Evolutionary conservation across 2,329 filamentous ascomycete genomes (phyloP), one percentile per base, ranked within the genome.

Genomic region (Cytospora paraplurivora): DNA sequence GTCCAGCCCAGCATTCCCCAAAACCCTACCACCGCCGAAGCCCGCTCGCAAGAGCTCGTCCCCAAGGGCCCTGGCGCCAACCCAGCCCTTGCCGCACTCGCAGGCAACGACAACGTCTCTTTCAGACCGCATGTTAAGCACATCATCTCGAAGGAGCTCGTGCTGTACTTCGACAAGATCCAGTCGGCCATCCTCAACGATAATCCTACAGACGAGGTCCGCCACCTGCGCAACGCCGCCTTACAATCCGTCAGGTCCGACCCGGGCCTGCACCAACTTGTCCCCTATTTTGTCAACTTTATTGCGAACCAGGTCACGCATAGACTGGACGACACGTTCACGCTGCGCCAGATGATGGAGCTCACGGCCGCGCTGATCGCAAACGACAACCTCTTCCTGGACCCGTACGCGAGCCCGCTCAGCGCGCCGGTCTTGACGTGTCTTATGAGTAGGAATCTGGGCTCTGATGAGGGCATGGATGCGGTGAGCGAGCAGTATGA

Each of bases 241-340:
- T 84, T 97, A 38, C 89, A 91, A 59, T 96, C 92, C 33, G 86
- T 99, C 32, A 85, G 89, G 56, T 90, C 92, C 63, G 95, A 99
- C 72, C 93, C 95, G 0, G 94, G 94, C 44, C 85, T 98, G 47
- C 95, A 99, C 74, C 95, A 99, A 76, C 86, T 99, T 11, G 88
- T 97, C 34, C 95, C 95, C 0, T 99, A 99, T 77, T 97, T 98
- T 71, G 89, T 97, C 65, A 93, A 96, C 74, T 98, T 97, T 75
- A 90, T 98, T 71, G 89, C 93, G 21, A 94, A 97, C 75, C 95
- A 97, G 76, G 92, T 99, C 57, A 98, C 95, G 1, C 95, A 99
- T 75, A 90, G 89, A 69, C 84, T 97, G 68, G 93, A 96, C 77
- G 91, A 96, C 74, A 84, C 93, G 2, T 97, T 97, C 73, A 87